A percentile compares a stretch with the other conserved stretches of the same genome.
Evolutionary conservation across 768 basidiomycete species (phyloP).

Genomic region (Lyophyllum decastes): DNA sequence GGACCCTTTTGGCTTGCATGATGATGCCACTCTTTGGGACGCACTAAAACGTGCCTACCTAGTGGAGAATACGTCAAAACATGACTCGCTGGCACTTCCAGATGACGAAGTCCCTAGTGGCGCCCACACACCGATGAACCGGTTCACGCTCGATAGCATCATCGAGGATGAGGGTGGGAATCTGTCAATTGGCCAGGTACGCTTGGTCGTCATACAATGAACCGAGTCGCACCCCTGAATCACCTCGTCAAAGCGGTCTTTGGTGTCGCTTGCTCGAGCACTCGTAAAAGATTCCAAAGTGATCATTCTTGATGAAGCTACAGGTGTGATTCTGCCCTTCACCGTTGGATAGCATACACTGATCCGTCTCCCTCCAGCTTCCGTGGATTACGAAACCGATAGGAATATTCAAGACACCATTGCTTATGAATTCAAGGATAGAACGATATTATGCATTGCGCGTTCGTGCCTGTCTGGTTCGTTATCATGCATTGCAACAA

Average conservation of each 20-base stretch:
- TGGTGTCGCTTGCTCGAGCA: constrained; percentile 88
- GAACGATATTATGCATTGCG: constrained; percentile 86
- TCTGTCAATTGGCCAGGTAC: constrained; percentile 71
- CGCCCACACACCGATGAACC: constrained; percentile 47
- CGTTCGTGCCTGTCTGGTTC: constrained; percentile 48
- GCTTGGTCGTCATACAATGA: neutral
- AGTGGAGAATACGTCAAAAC: constrained; percentile 52
- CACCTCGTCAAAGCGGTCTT: constrained; percentile 55
- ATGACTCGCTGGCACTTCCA: constrained; percentile 20
- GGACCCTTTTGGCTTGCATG: constrained; percentile 83
- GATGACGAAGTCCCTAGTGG: constrained; percentile 41
- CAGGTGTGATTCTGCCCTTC: constrained; percentile 41
- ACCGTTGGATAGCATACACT: neutral
- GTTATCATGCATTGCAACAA: neutral
- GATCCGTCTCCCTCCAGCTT: constrained; percentile 43
- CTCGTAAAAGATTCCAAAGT: constrained; percentile 85
- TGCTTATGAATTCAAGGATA: constrained; percentile 76
- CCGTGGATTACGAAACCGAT: constrained; percentile 89
- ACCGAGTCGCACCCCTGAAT: neutral
- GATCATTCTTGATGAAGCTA: constrained; percentile 90
- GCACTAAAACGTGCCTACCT: constrained; percentile 85
- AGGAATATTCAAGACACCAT: constrained; percentile 91
- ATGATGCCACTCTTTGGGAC: constrained; percentile 85
- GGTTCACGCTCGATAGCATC: constrained; percentile 80
- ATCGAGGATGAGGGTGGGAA: constrained; percentile 90